phyloP scores from a whole-genome alignment of 495 filamentous ascomycete genomes.

The Hypoxylon trugodes region DNA sequence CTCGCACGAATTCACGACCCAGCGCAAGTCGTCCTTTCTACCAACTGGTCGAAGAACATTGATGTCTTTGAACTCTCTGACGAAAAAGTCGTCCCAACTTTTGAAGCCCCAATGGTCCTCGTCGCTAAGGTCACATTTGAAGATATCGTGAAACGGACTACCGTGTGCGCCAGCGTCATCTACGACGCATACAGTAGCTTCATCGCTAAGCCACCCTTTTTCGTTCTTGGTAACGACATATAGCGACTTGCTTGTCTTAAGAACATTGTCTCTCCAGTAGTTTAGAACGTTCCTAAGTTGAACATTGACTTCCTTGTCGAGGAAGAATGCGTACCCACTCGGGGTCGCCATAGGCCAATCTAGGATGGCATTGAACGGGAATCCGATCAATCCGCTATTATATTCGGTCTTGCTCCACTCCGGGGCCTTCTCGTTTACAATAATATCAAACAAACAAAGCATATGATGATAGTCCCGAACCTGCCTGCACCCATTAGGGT shows the following conservation, averaged over 20 bases:
- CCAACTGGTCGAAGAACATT: constrained; percentile 60
- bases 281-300: constrained; percentile 65
- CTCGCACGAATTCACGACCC: constrained; percentile 68
- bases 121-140: constrained; percentile 47
- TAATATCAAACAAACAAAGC: constrained; percentile 60
- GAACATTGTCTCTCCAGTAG: constrained; percentile 60
- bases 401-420: constrained; percentile 61
- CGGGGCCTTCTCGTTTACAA: constrained; percentile 59
- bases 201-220: constrained; percentile 60
- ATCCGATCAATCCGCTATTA: constrained; percentile 24
- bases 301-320: constrained; percentile 62
- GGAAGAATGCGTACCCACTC: constrained; percentile 63
- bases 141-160: constrained; percentile 55
- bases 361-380: constrained; percentile 58
- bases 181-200: constrained; percentile 38
- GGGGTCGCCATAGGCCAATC: constrained; percentile 71
- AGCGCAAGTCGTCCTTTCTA: constrained; percentile 43
- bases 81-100: constrained; percentile 73
- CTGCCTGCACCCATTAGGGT: constrained; percentile 58
- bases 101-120: constrained; percentile 55
- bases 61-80: constrained; percentile 53
- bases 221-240: constrained; percentile 52
- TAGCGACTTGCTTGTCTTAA: constrained; percentile 56
- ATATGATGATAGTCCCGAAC: constrained; percentile 62
- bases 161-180: no score